These are phyloP conservation scores for Nemania sp. DNA, from an alignment of 2,329 filamentous ascomycete species.

Conservation along the genomic window DNA sequence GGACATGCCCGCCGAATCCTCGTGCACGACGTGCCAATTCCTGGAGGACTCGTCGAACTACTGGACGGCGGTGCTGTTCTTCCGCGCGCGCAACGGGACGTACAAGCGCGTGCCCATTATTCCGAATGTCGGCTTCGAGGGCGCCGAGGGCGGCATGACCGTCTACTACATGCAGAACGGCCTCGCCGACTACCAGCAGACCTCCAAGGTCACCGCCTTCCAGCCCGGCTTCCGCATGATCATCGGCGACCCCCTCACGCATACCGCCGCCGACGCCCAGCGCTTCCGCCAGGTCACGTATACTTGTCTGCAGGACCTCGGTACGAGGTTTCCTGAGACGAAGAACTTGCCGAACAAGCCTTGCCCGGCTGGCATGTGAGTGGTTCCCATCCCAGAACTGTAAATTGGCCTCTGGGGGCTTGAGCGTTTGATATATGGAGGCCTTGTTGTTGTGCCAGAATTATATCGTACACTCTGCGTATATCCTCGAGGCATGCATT, in stretches of 20 bases:
- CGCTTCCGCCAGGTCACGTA: conserved; percentile 49
- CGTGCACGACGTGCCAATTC: conserved; percentile 37
- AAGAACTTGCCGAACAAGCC: conserved; percentile 43
- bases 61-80: conserved; percentile 38
- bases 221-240: conserved; percentile 52
- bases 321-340: conserved; percentile 44
- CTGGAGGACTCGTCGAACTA: conserved; percentile 37
- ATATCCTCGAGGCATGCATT: background rate
- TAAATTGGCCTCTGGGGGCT: too few relatives aligned
- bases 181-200: conserved; percentile 38
- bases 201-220: conserved; percentile 48
- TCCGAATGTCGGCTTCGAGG: conserved; percentile 35
- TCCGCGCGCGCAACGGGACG: conserved; percentile 35
- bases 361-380: conserved; percentile 44
- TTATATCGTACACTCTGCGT: background rate
- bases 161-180: conserved; percentile 48
- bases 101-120: conserved; percentile 37
- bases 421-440: background rate
- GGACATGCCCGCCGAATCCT: conserved; percentile 35
- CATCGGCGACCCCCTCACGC: conserved; percentile 44
- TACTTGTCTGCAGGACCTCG: conserved; percentile 46
- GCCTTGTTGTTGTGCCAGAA: too few relatives aligned
- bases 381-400: background rate
- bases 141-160: conserved; percentile 46
- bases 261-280: conserved; percentile 40